These are phyloP conservation scores for Nephelium lappaceum DNA, from an alignment of 345 rosid species.

Conservation along the genomic window DNA sequence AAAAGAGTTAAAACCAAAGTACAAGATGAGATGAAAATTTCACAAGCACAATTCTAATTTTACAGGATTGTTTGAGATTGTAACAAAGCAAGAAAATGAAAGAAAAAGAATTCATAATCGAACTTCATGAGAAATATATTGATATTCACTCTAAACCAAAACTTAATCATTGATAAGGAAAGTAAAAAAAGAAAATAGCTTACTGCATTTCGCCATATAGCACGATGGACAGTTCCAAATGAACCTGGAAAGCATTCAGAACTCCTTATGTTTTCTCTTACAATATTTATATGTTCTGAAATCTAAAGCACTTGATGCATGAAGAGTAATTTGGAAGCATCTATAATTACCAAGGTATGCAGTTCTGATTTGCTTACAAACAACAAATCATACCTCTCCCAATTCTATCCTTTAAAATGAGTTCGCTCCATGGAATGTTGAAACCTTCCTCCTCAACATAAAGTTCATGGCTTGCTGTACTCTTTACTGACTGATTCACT, in stretches of 20 bases:
- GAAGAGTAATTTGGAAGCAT: background rate
- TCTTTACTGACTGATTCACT: slow-evolving; percentile 11
- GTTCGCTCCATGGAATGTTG: slow-evolving; percentile 55
- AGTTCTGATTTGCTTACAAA: slow-evolving; percentile 12
- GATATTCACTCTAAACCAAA: background rate
- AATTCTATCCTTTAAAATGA: slow-evolving; percentile 47
- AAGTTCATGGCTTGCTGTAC: slow-evolving; percentile 28
- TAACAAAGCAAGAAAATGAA: slow-evolving; percentile 2
- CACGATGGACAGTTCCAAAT: slow-evolving; percentile 60
- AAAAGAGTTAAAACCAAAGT: background rate
- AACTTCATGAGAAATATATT: background rate
- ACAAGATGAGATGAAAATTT: background rate
- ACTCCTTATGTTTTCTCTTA: slow-evolving; percentile 16
- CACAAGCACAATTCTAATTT: background rate
- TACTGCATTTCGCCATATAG: slow-evolving; percentile 54
- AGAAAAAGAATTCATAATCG: background rate
- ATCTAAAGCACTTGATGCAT: background rate
- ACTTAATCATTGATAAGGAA: background rate
- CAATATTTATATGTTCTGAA: background rate
- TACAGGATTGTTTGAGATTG: background rate
- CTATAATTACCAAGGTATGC: background rate
- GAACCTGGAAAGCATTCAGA: slow-evolving; percentile 46
- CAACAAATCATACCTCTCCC: slow-evolving; percentile 46
- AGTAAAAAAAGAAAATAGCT: slow-evolving; percentile 17
- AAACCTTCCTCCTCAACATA: slow-evolving; percentile 40